These are phyloP conservation scores for Clathrospora elynae DNA, from an alignment of 2,329 filamentous ascomycete genomes.

Conservation along the genomic window DNA sequence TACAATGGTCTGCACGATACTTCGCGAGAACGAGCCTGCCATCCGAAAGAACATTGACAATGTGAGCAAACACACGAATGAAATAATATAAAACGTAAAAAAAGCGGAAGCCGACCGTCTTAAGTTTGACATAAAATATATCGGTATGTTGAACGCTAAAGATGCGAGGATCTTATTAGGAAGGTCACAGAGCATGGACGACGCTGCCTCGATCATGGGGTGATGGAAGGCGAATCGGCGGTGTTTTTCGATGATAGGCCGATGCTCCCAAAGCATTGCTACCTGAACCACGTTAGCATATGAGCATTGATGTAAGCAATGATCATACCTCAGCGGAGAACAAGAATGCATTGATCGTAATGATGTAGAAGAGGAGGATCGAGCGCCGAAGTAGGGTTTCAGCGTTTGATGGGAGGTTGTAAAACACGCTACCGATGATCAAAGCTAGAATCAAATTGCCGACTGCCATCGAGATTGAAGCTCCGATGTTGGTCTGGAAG, in stretches of 20 bases:
- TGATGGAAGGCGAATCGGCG: slow-evolving; percentile 82
- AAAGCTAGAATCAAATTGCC: slow-evolving; percentile 73
- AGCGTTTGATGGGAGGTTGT: slow-evolving; percentile 66
- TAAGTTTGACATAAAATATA: slow-evolving; percentile 55
- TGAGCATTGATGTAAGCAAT: not conserved
- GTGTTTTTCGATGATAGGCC: slow-evolving; percentile 89
- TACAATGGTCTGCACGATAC: too few species aligned
- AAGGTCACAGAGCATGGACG: slow-evolving; percentile 50
- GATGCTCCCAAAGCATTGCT: slow-evolving; percentile 75
- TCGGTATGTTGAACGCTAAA: slow-evolving; percentile 47
- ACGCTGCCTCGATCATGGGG: slow-evolving; percentile 76
- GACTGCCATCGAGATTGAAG: too few species aligned
- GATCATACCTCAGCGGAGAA: slow-evolving; percentile 66
- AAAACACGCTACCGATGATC: slow-evolving; percentile 79
- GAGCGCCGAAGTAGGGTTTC: slow-evolving; percentile 75
- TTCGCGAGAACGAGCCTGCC: too few species aligned
- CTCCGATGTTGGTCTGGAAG: too few species aligned
- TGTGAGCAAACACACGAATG: slow-evolving; percentile 39
- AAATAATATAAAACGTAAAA: slow-evolving; percentile 51
- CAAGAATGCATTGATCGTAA: slow-evolving; percentile 78
- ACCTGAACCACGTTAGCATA: slow-evolving; percentile 54
- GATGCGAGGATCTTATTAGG: slow-evolving; percentile 52
- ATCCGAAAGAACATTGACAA: slow-evolving; percentile 49
- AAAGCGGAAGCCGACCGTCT: slow-evolving; percentile 47
- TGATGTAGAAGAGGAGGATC: slow-evolving; percentile 79